phyloP scores from a whole-genome alignment of 352 stramenopile genomes.

The Phytophthora podocarpi region DNA sequence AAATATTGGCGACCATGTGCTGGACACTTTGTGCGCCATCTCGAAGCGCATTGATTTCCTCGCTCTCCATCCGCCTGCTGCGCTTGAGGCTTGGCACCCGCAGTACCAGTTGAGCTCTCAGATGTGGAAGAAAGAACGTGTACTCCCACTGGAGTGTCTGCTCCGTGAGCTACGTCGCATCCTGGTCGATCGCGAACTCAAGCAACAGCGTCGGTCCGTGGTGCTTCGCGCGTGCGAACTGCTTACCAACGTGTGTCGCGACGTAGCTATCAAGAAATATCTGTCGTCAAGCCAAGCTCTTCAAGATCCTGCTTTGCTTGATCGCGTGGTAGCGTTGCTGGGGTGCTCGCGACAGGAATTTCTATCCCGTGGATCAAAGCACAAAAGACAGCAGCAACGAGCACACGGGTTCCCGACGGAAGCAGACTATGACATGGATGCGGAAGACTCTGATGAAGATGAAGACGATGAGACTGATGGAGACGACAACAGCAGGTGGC shows the following conservation, averaged over 20 bases:
- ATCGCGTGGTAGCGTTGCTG: conserved; percentile 58
- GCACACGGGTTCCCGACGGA: conserved; percentile 38
- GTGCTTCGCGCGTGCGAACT: conserved; percentile 69
- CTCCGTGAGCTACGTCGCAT: conserved; percentile 57
- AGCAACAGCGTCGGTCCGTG: conserved; percentile 53
- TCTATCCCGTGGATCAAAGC: conserved; percentile 26
- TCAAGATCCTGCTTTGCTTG: conserved; percentile 47
- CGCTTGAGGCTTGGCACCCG: conserved; percentile 63
- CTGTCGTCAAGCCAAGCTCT: conserved; percentile 54
- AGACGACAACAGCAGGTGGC: conserved; percentile 66
- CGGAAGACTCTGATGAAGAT: conserved; percentile 50
- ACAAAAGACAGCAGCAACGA: conserved; percentile 25
- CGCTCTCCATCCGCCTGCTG: conserved; percentile 53
- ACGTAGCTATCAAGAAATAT: conserved; percentile 49
- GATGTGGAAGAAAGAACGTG: conserved; percentile 63
- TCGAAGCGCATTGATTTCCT: conserved; percentile 77
- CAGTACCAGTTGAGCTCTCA: conserved; percentile 64
- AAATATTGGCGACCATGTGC: conserved; percentile 72
- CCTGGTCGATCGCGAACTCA: conserved; percentile 38
- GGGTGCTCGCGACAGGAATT: conserved; percentile 64
- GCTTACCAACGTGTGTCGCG: conserved; percentile 61
- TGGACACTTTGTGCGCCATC: conserved; percentile 78
- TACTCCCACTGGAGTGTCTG: conserved; percentile 69
- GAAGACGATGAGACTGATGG: conserved; percentile 59
- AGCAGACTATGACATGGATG: conserved; percentile 53